Base-by-base conservation (phyloP, 2,329 filamentous ascomycete species). In the Nemania diffusa region DNA sequence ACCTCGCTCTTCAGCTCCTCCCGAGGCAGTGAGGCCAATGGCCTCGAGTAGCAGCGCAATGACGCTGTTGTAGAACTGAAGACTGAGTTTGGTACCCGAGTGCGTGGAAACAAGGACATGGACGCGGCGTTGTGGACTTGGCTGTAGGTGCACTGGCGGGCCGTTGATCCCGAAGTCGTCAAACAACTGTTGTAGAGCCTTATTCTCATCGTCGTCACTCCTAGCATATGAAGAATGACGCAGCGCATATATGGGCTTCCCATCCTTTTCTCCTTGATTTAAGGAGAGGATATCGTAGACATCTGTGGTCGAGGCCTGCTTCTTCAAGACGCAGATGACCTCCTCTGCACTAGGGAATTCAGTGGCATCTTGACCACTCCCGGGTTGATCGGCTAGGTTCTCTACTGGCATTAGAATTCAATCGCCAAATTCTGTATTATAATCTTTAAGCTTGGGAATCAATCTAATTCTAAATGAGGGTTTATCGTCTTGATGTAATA, bases 41-140 rank as follows among this genome's bases (percentile, higher is more conserved):
- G 80, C 72, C 17, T 73, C 73, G 52, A 92, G 81, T 1, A 92
- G 76, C 1, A 88, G 89, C 60, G 80, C 78, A 17, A 94, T 73
- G 0, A 88, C 82, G 3, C 78, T 67, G 1, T 85, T 75, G 78
- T 86, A 92, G 71, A 91, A 88, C 1, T 74, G 69, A 32, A 80
- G 76, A 0, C 91, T 89, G 15, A 82, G 81, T 0, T 87, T 85
- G 1, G 85, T 85, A 15, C 92, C 92, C 0, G 92, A 92, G 22
- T 82, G 81, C 0, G 85, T 89, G 0, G 91, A 94, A 20, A 94
- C 83, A 24, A 94, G 77, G 20, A 93, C 82, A 72, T 92, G 85
- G n/a, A 90, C 76, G 13, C 78, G 68, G n/a, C 73, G 75, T 24
- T 59, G 67, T 11, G 60, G 48, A 1, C 69, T 62, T 17, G 70